Evolutionary conservation across 164 flowering plant genomes (phyloP), one percentile per base, ranked within the genome.

Genomic region (Liquidambar formosana): DNA sequence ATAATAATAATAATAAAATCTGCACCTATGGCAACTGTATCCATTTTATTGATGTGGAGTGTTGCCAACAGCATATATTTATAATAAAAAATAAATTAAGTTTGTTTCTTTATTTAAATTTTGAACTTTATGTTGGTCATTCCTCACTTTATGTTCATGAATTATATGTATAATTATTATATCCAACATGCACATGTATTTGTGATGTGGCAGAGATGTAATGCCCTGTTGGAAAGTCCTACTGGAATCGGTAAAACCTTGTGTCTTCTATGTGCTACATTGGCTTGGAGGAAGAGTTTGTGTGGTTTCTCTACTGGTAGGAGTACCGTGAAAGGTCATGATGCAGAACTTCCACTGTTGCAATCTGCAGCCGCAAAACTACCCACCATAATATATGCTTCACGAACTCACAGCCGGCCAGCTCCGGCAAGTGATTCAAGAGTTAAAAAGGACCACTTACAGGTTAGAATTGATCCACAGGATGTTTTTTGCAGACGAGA

Each of bases 371-470:
- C n/a, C n/a, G n/a, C n/a, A n/a, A n/a, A n/a, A n/a, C n/a, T 78
- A 33, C 99, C 97, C 2, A 76, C 86, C 14, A 94, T 94, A 54
- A 79, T 94, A 9, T 94, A 94, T 68, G 75, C 94, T 22, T 88
- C 99, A 19, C 88, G 99, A 28, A 95, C 99, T 65, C 99, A 95
- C 76, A 91, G n/a, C n/a, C n/a, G n/a, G 99, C 77, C 99, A 95
- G 78, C 84, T 93, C 27, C 86, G 86, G 23, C 99, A 95, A 85
- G 99, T 95, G 19, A 80, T 95, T 73, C 86, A 88, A 73, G 99
- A 95, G 72, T 71, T 95, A 75, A 93, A 84, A 72, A 81, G 91
- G 79, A 83, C 86, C 72, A 83, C 33, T 73, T 95, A 95, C n/a
- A n/a, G n/a, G n/a, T n/a, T n/a, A n/a, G n/a, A n/a, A n/a, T n/a